Percentiles rank a stretch among this genome's conserved stretches.
Evolutionary conservation across 306 rosid genomes (phyloP).

Genomic region (Mimosa pudica): DNA sequence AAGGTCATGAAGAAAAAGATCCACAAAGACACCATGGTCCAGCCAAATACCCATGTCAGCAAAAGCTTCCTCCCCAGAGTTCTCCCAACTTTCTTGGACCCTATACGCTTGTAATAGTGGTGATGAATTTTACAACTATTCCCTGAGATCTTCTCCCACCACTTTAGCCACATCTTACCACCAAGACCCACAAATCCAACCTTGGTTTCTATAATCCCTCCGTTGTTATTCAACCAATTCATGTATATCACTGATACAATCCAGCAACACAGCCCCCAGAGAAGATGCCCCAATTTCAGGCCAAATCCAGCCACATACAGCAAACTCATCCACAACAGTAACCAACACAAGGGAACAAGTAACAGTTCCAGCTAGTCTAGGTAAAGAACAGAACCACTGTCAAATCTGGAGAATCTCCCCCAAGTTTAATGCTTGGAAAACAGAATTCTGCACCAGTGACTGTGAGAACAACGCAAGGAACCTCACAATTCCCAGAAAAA

Average conservation of each 20-base stretch:
- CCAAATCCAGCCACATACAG: constrained; percentile 81
- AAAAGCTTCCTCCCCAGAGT: constrained; percentile 65
- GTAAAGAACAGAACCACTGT: constrained; percentile 42
- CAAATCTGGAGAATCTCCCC: constrained; percentile 68
- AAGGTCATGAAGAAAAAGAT: constrained; percentile 65
- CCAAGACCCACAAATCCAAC: constrained; percentile 51
- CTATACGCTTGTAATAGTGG: constrained; percentile 56
- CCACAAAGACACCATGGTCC: constrained; percentile 59
- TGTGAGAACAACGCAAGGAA: constrained; percentile 35
- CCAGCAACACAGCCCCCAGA: constrained; percentile 79
- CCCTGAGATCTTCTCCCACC: constrained; percentile 68
- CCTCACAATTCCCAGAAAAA: constrained; percentile 42
- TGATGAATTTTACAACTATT: constrained; percentile 49
- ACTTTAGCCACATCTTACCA: constrained; percentile 62
- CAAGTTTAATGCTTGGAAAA: constrained; percentile 40
- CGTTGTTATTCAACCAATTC: constrained; percentile 62
- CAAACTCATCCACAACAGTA: constrained; percentile 78
- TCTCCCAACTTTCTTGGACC: constrained; percentile 54
- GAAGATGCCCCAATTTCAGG: constrained; percentile 79
- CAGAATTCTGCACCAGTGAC: constrained; percentile 37
- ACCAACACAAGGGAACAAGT: constrained; percentile 53
- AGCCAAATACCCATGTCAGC: constrained; percentile 63
- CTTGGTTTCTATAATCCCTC: constrained; percentile 64
- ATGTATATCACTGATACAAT: constrained; percentile 64
- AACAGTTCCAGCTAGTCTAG: constrained; percentile 47